phyloP scores from a whole-genome alignment of 352 stramenopile species.

The Phytophthora cajani region DNA sequence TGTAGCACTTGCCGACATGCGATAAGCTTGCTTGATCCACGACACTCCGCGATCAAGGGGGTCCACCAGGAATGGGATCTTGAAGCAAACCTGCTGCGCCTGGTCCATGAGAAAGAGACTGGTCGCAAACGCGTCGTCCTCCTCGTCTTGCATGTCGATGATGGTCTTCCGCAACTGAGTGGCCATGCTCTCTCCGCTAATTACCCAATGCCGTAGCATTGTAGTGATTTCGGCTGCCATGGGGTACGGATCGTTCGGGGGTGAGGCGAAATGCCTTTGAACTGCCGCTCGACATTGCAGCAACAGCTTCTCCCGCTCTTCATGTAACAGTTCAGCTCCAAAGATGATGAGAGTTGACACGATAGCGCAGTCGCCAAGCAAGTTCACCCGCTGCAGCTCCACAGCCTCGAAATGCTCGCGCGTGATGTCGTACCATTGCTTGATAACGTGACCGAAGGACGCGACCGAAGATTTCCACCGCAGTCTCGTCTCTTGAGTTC shows the following conservation, averaged over 20 bases:
- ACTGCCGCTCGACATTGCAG: conserved; percentile 30
- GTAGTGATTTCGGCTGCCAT: conserved; percentile 12
- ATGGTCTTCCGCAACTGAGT: conserved; percentile 43
- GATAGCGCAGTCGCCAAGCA: conserved; percentile 46
- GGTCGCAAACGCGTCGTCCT: conserved; percentile 38
- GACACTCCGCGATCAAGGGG: conserved; percentile 39
- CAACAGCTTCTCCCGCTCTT: conserved; percentile 34
- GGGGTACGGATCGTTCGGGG: conserved; percentile 1
- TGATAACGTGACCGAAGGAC: conserved; percentile 48
- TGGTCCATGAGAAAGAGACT: conserved; percentile 66
- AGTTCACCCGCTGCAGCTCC: conserved; percentile 32
- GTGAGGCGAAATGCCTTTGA: conserved; percentile 15
- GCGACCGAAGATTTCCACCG: conserved; percentile 50
- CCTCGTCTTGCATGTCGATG: conserved; percentile 40
- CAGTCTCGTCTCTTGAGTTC: conserved; percentile 51
- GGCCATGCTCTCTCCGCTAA: conserved; percentile 35
- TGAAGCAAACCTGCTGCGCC: conserved; percentile 47
- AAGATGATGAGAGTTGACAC: conserved; percentile 45
- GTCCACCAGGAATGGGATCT: conserved; percentile 61
- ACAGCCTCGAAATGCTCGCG: conserved; percentile 24
- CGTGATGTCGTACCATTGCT: conserved; percentile 45
- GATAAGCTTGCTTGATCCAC: conserved; percentile 53
- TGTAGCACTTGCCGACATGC: neutral
- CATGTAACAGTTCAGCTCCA: conserved; percentile 27
- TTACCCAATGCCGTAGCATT: conserved; percentile 39